These are phyloP conservation scores for Ogataea paradorogensis DNA, from an alignment of 805 yeast genomes.

Conservation along the genomic window DNA sequence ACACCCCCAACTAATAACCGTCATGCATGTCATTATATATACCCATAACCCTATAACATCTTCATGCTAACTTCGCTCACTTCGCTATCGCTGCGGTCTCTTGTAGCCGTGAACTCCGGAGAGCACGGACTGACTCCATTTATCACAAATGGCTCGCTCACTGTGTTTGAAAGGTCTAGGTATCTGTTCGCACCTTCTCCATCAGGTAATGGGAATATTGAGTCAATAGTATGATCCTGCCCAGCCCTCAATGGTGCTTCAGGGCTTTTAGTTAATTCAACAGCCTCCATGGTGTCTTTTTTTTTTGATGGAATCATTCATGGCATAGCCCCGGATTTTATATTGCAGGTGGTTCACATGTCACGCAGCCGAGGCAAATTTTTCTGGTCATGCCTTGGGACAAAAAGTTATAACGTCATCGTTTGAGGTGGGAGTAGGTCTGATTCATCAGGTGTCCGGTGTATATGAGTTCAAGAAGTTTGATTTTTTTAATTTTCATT, in stretches of 20 bases:
- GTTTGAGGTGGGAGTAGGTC: not conserved
- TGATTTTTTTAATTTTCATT: slow-evolving; percentile 5
- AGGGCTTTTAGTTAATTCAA: slow-evolving; percentile 5
- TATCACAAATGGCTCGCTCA: slow-evolving; percentile 62
- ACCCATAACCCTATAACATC: slow-evolving; percentile 6
- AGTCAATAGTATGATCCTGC: slow-evolving; percentile 1
- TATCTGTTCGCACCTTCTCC: slow-evolving; percentile 32
- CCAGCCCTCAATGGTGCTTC: not conserved
- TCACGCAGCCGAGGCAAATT: slow-evolving; percentile 9
- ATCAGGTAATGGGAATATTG: not conserved
- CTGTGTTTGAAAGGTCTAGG: slow-evolving; percentile 54
- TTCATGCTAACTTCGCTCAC: slow-evolving; percentile 19
- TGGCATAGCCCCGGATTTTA: slow-evolving; percentile 5
- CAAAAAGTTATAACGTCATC: not conserved
- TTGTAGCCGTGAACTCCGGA: slow-evolving; percentile 24
- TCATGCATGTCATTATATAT: not conserved
- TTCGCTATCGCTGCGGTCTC: slow-evolving; percentile 22
- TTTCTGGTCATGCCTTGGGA: slow-evolving; percentile 10
- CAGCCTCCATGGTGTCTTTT: slow-evolving; percentile 4
- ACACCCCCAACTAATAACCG: too few species aligned
- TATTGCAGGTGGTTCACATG: slow-evolving; percentile 5
- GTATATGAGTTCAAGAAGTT: not conserved
- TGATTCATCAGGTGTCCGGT: not conserved
- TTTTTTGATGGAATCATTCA: not conserved
- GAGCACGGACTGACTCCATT: slow-evolving; percentile 61